phyloP scores from a whole-genome alignment of 805 yeast species.

The Zygosaccharomyces gambellarensis region DNA sequence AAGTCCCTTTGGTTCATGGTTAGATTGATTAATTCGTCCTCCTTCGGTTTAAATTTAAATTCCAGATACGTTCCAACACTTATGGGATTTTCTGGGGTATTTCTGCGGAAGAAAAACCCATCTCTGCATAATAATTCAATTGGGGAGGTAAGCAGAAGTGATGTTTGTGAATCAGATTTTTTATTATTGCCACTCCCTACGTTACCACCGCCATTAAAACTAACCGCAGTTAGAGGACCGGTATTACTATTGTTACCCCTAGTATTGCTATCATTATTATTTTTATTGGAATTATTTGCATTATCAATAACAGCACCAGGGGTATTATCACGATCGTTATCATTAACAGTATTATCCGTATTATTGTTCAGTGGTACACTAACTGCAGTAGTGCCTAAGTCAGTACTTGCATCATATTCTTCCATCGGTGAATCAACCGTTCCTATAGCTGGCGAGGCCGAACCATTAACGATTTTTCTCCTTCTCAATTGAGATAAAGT shows the following conservation, averaged over 20 bases:
- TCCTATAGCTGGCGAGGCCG: neutral
- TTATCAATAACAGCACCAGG: neutral
- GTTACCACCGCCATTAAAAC: neutral
- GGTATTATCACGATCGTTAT: neutral
- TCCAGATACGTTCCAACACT: conserved; percentile 31
- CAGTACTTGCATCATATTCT: too few relatives aligned
- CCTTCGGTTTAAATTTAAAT: conserved; percentile 30
- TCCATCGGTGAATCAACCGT: conserved; percentile 1
- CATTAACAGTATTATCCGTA: too few relatives aligned
- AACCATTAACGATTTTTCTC: conserved; percentile 9
- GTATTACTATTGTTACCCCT: too few relatives aligned
- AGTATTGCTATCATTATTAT: too few relatives aligned
- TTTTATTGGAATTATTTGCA: neutral
- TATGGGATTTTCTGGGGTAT: conserved; percentile 27
- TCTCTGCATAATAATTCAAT: conserved; percentile 31
- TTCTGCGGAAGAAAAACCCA: conserved; percentile 31
- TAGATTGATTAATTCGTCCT: conserved; percentile 25
- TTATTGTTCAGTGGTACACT: too few relatives aligned
- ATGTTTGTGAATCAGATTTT: conserved; percentile 12
- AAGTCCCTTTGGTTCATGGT: conserved; percentile 21
- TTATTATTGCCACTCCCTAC: neutral
- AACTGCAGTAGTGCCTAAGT: too few relatives aligned
- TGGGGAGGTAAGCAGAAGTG: conserved; percentile 26
- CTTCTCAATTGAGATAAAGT: conserved; percentile 8
- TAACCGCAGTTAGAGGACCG: neutral